A percentile compares a stretch with the other conserved stretches of the same genome.
Conservation (phyloP, 1,284 basidiomycete species). For the Sparassis latifolia region DNA sequence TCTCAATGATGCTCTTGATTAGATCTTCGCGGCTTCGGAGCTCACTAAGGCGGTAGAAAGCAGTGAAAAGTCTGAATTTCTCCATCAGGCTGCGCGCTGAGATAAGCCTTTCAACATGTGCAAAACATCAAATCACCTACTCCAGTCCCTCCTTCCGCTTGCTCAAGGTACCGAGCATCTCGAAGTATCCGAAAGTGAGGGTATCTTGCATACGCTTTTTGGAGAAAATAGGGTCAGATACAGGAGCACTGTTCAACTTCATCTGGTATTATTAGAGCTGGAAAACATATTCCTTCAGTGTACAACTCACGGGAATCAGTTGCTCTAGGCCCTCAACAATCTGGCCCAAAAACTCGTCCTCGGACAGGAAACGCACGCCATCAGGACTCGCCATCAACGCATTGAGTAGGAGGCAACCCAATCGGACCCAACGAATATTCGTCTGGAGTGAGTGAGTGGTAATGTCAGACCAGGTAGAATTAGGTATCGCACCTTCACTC, state of each 20-base stretch:
- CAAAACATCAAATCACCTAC: slow-evolving; percentile 41
- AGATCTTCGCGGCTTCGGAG: slow-evolving; percentile 88
- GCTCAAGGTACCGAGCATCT: slow-evolving; percentile 91
- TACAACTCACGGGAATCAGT: slow-evolving; percentile 74
- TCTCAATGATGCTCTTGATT: slow-evolving; percentile 86
- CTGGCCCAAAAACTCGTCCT: slow-evolving; percentile 86
- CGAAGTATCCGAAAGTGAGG: slow-evolving; percentile 88
- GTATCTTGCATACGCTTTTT: slow-evolving; percentile 79
- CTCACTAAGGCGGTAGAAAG: slow-evolving; percentile 92
- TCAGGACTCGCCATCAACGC: slow-evolving; percentile 83
- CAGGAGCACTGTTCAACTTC: slow-evolving; percentile 62
- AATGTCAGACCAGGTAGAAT: background rate
- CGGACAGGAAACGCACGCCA: slow-evolving; percentile 77
- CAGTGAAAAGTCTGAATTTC: slow-evolving; percentile 89
- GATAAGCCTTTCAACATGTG: background rate
- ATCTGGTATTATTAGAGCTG: background rate
- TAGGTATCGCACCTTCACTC: slow-evolving; percentile 49
- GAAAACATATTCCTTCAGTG: background rate
- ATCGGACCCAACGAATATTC: slow-evolving; percentile 77
- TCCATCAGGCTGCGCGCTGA: slow-evolving; percentile 65
- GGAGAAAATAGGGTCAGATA: slow-evolving; percentile 81
- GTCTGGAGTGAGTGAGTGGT: slow-evolving; percentile 34
- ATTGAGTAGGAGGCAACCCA: slow-evolving; percentile 78
- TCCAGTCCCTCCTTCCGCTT: slow-evolving; percentile 85
- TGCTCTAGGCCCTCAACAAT: slow-evolving; percentile 87